Percentiles rank a stretch among this genome's conserved stretches.
These are phyloP conservation scores for Neotropicomus parvogracilis DNA, from an alignment of 1,284 basidiomycete species.

Conservation along the genomic window DNA sequence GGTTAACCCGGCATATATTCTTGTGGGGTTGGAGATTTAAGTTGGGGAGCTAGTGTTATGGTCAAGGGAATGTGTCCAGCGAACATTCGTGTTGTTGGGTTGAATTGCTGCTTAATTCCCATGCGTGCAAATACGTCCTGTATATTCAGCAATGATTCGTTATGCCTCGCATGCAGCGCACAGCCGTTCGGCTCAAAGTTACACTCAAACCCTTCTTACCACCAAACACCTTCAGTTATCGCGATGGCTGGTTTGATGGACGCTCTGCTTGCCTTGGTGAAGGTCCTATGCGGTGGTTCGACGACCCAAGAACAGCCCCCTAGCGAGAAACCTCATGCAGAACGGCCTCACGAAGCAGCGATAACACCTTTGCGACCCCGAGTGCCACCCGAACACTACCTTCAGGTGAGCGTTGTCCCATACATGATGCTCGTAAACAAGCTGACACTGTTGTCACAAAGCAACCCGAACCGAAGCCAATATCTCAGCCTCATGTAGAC, in stretches of 20 bases:
- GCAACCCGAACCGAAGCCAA: slow-evolving; percentile 17
- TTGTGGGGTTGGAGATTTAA: slow-evolving; percentile 75
- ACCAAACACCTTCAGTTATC: neutral
- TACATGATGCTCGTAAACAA: slow-evolving; percentile 1
- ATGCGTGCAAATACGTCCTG: slow-evolving; percentile 6
- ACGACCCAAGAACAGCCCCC: slow-evolving; percentile 13
- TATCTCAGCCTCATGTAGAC: slow-evolving; percentile 11
- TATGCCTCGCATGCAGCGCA: too few relatives aligned
- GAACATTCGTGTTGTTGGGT: slow-evolving; percentile 27
- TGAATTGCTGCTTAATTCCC: slow-evolving; percentile 9
- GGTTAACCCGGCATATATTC: slow-evolving; percentile 65
- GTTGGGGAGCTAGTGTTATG: slow-evolving; percentile 1
- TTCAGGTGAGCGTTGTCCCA: slow-evolving; percentile 15
- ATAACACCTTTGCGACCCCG: slow-evolving; percentile 5
- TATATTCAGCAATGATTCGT: slow-evolving; percentile 13
- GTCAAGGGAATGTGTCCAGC: slow-evolving; percentile 32
- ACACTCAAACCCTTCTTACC: too few relatives aligned
- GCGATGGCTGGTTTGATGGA: slow-evolving; percentile 28
- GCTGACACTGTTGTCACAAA: slow-evolving; percentile 13
- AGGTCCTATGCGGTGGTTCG: slow-evolving; percentile 25
- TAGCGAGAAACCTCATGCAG: slow-evolving; percentile 9
- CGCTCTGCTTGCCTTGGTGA: slow-evolving; percentile 25
- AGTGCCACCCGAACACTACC: slow-evolving; percentile 5
- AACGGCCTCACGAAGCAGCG: slow-evolving; percentile 8
- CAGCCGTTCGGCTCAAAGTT: too few relatives aligned